phyloP scores from a whole-genome alignment of 1,139 yeast genomes.

The Yamadazyma diddensiae region DNA sequence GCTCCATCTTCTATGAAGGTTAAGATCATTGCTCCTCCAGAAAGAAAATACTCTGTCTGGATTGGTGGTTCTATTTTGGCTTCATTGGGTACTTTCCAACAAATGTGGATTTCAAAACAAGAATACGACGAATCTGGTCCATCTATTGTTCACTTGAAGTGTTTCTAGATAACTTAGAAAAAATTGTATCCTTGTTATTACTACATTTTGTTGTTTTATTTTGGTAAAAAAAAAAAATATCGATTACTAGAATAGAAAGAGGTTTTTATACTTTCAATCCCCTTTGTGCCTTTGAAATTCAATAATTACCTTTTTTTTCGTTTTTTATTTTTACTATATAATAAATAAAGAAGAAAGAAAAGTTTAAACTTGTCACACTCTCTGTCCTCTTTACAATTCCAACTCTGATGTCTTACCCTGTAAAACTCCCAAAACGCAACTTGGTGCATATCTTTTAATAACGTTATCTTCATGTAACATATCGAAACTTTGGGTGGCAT shows the following conservation, averaged over 20 bases:
- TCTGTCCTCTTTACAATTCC: conserved; percentile 2
- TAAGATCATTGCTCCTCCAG: conserved; percentile 99
- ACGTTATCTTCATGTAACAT: conserved; percentile 56
- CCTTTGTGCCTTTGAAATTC: conserved; percentile 5
- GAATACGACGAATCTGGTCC: conserved; percentile 99
- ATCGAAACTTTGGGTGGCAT: conserved; percentile 82
- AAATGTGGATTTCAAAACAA: conserved; percentile 99
- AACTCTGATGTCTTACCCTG: conserved; percentile 44
- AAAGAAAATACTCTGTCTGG: conserved; percentile 99
- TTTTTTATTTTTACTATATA: conserved; percentile 16
- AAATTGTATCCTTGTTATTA: conserved; percentile 4
- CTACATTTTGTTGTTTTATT: conserved; percentile 3
- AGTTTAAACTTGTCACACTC: conserved; percentile 3
- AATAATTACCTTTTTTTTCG: conserved; percentile 11
- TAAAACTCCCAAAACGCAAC: conserved; percentile 48
- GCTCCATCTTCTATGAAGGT: conserved; percentile 99
- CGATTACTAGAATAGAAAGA: conserved; percentile 4
- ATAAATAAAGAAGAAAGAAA: conserved; percentile 16
- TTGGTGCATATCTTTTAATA: conserved; percentile 45
- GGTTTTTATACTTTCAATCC: conserved; percentile 3
- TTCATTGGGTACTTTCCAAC: conserved; percentile 98
- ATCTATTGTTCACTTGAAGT: conserved; percentile 99
- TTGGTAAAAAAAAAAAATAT: conserved; percentile 4
- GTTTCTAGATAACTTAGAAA: conserved; percentile 75
- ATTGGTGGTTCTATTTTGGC: conserved; percentile 99